Base-by-base conservation (phyloP, 108 stramenopile species). In the Discostella stelligeroides region DNA sequence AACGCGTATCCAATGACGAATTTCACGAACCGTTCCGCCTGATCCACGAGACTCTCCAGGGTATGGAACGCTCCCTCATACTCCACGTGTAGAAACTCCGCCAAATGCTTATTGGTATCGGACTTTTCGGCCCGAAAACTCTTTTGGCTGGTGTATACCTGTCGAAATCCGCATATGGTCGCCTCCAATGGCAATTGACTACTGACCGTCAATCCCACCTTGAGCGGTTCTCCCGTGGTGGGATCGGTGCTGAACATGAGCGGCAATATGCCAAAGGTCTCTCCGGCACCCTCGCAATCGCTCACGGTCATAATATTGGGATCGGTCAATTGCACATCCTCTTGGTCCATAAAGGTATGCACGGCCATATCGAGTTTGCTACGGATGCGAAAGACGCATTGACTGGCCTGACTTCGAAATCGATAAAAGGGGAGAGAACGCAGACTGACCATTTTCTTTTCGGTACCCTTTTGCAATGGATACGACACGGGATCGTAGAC, bases 271-370 rank as follows among this genome's bases (percentile, higher is more conserved):
- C 72, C 68, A 75, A 98, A 97, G 61, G 88, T 88, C 78, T 98
- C 97, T 0, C 97, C 97, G 6, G 97, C 97, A 13, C 97, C 97
- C 88, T 98, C 97, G 80, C 96, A 97, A 86, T 98, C 97, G 24
- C 91, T 87, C 14, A 85, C 83, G 14, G 89, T 90, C 64, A 90
- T 73, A 40, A 90, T 90, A 50, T 88, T 88, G 42, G 87, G 87
- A 66, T 88, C 87, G 11, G 83, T 68, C 17, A 85, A 66, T 34
- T 74, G 82, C 0, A 82, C 75, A 46, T 81, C 84, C 64, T 88
- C 87, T n/a, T 45, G 10, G 66, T 88, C 80, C 66, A 88, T 82
- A 70, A 88, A 88, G 15, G 84, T 54, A 59, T 88, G 87, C n/a
- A 88, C 81, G 7, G 77, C 87, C 77, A 88, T 79, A 39, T 79